phyloP scores from a whole-genome alignment of 108 stramenopile species.

The Pseudonitzschia pungens region DNA sequence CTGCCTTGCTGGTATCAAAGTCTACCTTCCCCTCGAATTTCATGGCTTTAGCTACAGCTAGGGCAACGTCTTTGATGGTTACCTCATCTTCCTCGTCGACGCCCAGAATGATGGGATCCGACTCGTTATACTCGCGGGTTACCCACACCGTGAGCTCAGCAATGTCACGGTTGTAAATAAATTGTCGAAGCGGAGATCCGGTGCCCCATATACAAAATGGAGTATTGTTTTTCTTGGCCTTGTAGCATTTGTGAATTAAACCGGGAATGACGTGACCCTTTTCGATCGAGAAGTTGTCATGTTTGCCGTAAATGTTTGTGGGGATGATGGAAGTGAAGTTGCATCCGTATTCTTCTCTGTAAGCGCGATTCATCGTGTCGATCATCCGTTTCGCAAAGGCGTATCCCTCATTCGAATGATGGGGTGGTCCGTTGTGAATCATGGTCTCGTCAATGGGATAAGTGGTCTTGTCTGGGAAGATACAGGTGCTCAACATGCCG shows the following conservation, averaged over 20 bases:
- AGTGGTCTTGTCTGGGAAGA: constrained; percentile 99
- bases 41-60: constrained; percentile 92
- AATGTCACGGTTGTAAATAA: constrained; percentile 93
- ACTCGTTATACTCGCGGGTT: constrained; percentile 89
- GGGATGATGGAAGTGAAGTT: constrained; percentile 98
- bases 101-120: constrained; percentile 92
- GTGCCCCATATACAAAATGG: constrained; percentile 96
- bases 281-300: constrained; percentile 94
- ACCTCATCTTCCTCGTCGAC: constrained; percentile 95
- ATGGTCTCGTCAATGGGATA: constrained; percentile 99
- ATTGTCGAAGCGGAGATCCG: constrained; percentile 95
- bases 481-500: constrained; percentile 95
- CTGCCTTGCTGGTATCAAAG: constrained; percentile 92
- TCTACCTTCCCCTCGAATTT: constrained; percentile 87
- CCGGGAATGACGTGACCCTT: constrained; percentile 99
- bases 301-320: constrained; percentile 94
- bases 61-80: constrained; percentile 92
- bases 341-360: constrained; percentile 92
- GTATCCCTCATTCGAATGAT: constrained; percentile 95
- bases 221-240: constrained; percentile 87
- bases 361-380: constrained; percentile 97
- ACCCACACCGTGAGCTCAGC: constrained; percentile 96
- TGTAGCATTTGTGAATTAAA: constrained; percentile 97
- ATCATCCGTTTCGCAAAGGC: constrained; percentile 99
- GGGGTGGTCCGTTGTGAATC: constrained; percentile 98